Base-by-base conservation (phyloP, 805 yeast species). In the Jamesozyma lodderae region DNA sequence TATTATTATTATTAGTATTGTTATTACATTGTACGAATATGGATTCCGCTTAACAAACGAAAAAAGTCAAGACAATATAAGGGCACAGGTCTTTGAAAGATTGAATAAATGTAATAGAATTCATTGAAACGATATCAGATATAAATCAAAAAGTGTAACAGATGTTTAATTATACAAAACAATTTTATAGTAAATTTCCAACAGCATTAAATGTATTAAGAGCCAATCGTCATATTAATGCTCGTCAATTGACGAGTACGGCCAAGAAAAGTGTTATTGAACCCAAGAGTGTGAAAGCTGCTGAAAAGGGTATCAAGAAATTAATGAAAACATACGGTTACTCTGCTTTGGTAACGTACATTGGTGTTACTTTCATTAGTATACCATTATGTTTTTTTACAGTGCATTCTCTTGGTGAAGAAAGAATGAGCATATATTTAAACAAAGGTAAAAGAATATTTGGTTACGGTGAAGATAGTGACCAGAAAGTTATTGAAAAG, bases 361-460 rank as follows among this genome's bases (percentile, higher is more conserved):
- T 86, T 16, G 80, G 73, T 2, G 57, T 92, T n/a, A 70, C 84
- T 2, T 66, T 69, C 17, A 60, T 92, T 20, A 97, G 92, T 55
- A 68, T 84, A 46, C 96, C 97, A 1, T 44, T 87, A 3, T 84
- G 94, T 57, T 92, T 79, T 57, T 44, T 82, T 7, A 51, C 83
- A 21, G 97, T 92, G 10, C 96, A 88, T 56, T 75, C 86, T 0
- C 64, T 81, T 45, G 98, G 98, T 14, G 86, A 80, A 47, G 96
- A 88, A 24, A 70, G 74, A 50, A 83, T 88, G 26, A 73, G 74
- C 35, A 72, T 75, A 43, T 72, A 75, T 45, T 84, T 87, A 54
- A 73, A 79, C 36, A 59, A 68, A 40, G 72, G 68, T 11, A 76
- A 82, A 55, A 70, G 70, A 30, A 61, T 59, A 43, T 65, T 86